A percentile compares a stretch with the other conserved stretches of the same genome.
These are phyloP conservation scores for Sporothrix phasma DNA, from an alignment of 2,329 filamentous ascomycete species.

Conservation along the genomic window DNA sequence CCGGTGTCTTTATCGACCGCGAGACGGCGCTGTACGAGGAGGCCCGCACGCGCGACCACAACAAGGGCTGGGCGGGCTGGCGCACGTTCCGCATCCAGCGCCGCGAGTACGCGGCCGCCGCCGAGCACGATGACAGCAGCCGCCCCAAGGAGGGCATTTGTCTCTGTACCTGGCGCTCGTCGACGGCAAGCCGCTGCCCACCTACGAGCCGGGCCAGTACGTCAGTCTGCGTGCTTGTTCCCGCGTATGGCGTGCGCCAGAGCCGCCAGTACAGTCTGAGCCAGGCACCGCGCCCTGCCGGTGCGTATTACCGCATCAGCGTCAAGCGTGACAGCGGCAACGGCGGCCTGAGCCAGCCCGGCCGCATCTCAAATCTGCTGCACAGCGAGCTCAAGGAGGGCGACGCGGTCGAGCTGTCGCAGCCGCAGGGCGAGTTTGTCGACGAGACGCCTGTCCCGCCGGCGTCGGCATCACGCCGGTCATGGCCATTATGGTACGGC, in stretches of 20 bases:
- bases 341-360: constrained; percentile 29
- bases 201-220: constrained; percentile 63
- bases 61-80: constrained; percentile 38
- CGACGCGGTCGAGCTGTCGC: constrained; percentile 44
- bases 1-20: constrained; percentile 57
- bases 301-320: constrained; percentile 58
- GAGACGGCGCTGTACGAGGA: constrained; percentile 50
- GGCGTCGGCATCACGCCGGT: constrained; percentile 61
- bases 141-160: constrained; percentile 34
- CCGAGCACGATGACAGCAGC: constrained; percentile 28
- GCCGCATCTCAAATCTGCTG: constrained; percentile 44
- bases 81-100: constrained; percentile 45
- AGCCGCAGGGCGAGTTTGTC: constrained; percentile 52
- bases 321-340: constrained; percentile 53
- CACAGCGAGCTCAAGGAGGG: constrained; percentile 39
- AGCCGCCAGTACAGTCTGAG: constrained; percentile 67
- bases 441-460: constrained; percentile 37
- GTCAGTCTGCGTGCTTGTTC: constrained; percentile 55
- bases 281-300: constrained; percentile 40
- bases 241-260: constrained; percentile 54
- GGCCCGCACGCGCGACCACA: constrained; percentile 24
- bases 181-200: constrained; percentile 46
- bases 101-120: constrained; percentile 48
- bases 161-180: constrained; percentile 61
- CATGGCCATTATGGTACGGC: constrained; percentile 54